These are phyloP conservation scores for Penicillium herquei DNA, from an alignment of 495 filamentous ascomycete genomes.

Conservation along the genomic window DNA sequence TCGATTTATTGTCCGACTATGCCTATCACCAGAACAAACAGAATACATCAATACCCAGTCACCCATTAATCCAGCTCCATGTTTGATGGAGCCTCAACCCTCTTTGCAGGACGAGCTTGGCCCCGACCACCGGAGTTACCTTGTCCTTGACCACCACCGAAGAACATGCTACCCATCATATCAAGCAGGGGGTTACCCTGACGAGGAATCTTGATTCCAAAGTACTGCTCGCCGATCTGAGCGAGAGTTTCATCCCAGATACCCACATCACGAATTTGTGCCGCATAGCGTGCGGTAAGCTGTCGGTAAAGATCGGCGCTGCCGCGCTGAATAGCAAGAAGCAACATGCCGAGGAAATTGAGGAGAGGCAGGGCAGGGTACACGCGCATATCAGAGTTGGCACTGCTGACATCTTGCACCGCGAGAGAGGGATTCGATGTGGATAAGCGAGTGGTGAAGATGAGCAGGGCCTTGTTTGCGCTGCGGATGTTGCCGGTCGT, in stretches of 20 bases:
- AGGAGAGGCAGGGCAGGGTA: constrained; percentile 84
- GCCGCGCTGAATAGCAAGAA: constrained; percentile 81
- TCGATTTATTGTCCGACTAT: too few relatives aligned
- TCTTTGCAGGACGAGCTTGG: constrained; percentile 35
- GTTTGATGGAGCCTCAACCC: constrained; percentile 48
- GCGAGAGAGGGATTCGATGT: constrained; percentile 65
- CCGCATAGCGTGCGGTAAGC: constrained; percentile 75
- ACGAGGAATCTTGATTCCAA: constrained; percentile 84
- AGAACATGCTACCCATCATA: constrained; percentile 96
- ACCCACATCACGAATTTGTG: constrained; percentile 68
- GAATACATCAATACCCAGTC: not conserved
- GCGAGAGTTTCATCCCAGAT: constrained; percentile 83
- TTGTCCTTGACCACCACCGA: constrained; percentile 59
- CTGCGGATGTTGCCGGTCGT: constrained; percentile 86
- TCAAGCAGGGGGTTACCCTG: constrained; percentile 90
- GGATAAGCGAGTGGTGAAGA: constrained; percentile 74
- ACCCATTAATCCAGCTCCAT: constrained; percentile 52
- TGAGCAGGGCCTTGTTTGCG: constrained; percentile 74
- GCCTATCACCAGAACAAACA: not conserved
- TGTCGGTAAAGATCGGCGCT: constrained; percentile 77
- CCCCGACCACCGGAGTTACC: constrained; percentile 42
- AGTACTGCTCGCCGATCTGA: constrained; percentile 94
- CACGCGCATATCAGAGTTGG: constrained; percentile 70
- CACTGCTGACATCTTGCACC: constrained; percentile 78
- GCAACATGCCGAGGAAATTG: constrained; percentile 84